Base-by-base conservation (phyloP, 768 basidiomycete genomes). In the Russula foetens region DNA sequence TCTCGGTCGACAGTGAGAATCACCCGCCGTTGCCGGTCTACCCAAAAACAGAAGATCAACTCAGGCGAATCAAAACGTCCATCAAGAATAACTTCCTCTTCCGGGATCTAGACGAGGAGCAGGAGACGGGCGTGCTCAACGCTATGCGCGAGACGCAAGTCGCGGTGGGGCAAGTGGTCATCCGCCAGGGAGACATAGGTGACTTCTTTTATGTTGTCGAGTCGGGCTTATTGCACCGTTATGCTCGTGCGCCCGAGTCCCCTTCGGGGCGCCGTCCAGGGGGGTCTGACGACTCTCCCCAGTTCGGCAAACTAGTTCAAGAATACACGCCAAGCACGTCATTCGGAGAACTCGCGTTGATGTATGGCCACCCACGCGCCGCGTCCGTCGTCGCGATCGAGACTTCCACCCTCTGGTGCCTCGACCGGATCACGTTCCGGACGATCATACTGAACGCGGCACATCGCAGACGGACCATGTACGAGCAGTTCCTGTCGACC, bases 141-240 rank as follows among this genome's bases (percentile, higher is more conserved):
- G 97, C 97, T 26, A 98, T 99, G 95, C 88, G 88, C 71, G 97
- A 99, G 75, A 80, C 84, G 48, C 77, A 74, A 7, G 84, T 91
- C 15, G 75, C 73, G 31, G 76, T 81, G 63, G 86, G 87, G 63
- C 86, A 94, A 66, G 86, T 95, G n/a, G 87, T 99, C 63, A 98
- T 99, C 67, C 84, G 90, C 52, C 97, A 99, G 73, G 97, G 97
- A 49, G 95, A 97, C 66, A 90, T 92, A n/a, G 97, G 97, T 56
- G 95, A 98, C 68, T 94, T 86, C 74, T 98, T 98, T 73, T 99
- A 99, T 73, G 91, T 98, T 54, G 93, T 98, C 64, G 97, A 98
- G 74, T 80, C 81, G 46, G 97, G 97, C 2, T 75, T 84, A 59
- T 77, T 98, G 63, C 80, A 94, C 67, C 90, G 92, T 71, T 98